Base-by-base conservation (phyloP, 1,139 yeast genomes). In the Taphrina deformans region DNA sequence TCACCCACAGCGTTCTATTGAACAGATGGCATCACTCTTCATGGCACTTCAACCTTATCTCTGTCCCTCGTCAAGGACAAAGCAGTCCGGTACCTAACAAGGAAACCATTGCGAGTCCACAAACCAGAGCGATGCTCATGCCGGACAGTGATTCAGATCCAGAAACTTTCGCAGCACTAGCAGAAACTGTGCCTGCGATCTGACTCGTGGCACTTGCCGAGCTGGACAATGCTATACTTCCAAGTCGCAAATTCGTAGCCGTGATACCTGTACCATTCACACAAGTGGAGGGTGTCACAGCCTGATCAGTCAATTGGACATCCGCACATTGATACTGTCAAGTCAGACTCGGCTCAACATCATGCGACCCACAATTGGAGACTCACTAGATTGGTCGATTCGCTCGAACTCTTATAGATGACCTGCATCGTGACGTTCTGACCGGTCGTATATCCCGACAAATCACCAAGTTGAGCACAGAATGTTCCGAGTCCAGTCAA, bases 401-500 rank as follows among this genome's bases (percentile, higher is more conserved):
- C 63, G 9, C 46, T 48, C 21, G 50, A 16, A 4, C 50, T 24
- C 56, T 59, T 48, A 51, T 48, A 59, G 33, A 48, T 29, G 27
- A 59, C 26, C 33, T 50, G 63, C 63, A 59, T 6, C 12, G 56
- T 59, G 35, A 29, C 40, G 23, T 59, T 50, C 23, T 50, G 38
- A 10, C 63, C 63, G 21, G 56, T 21, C 2, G 18, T 24, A 14
- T 48, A 23, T 4, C 51, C 56, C 24, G 63, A 26, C 21, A 38
- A 12, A 23, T 44, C 41, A 9, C 55, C 55, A 23, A 59, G 16
- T 14, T 18, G 40, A 23, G 56, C 63, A 31, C 63, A 59, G 50
- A 59, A 9, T 5, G 63, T 59, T 7, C 63, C 63, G 3, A 59
- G 44, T 0, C 63, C 63, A 16, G 63, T 59, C 63, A 50, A 16